Conservation (phyloP, 179 eudicot species). For the Vitellaria paradoxa region DNA sequence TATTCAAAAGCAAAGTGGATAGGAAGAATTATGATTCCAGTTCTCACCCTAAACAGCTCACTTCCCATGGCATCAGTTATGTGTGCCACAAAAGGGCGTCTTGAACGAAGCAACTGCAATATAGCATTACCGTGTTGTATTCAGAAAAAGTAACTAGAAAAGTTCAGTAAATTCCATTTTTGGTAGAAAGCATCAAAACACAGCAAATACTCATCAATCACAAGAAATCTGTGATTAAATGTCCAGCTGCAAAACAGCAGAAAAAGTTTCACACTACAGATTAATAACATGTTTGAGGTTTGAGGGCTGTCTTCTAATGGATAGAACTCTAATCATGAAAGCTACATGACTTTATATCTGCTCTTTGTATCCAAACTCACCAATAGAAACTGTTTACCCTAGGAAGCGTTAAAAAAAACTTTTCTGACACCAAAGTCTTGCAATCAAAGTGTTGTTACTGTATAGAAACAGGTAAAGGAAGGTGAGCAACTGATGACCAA, state of each 20-base stretch:
- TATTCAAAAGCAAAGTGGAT: conserved; percentile 1
- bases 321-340: not conserved
- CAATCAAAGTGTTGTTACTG: not conserved
- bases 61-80: conserved; percentile 84
- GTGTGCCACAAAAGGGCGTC: conserved; percentile 87
- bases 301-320: not conserved
- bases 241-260: not conserved
- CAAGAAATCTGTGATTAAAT: not conserved
- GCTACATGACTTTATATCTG: not conserved
- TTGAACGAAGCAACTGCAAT: conserved; percentile 77
- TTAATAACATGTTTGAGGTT: not conserved
- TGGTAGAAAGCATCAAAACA: not conserved
- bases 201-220: not conserved
- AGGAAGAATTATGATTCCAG: conserved; percentile 2
- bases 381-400: not conserved
- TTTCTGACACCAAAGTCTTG: not conserved
- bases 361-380: not conserved
- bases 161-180: not conserved
- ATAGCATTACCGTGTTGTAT: conserved; percentile 6
- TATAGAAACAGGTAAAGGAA: not conserved
- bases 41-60: conserved; percentile 78
- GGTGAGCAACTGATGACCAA: not conserved
- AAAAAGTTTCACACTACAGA: not conserved
- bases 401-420: not conserved
- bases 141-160: not conserved